Base-by-base conservation (phyloP, 192 early-diverging fungal genomes). In the Blastocladiella britannica region DNA sequence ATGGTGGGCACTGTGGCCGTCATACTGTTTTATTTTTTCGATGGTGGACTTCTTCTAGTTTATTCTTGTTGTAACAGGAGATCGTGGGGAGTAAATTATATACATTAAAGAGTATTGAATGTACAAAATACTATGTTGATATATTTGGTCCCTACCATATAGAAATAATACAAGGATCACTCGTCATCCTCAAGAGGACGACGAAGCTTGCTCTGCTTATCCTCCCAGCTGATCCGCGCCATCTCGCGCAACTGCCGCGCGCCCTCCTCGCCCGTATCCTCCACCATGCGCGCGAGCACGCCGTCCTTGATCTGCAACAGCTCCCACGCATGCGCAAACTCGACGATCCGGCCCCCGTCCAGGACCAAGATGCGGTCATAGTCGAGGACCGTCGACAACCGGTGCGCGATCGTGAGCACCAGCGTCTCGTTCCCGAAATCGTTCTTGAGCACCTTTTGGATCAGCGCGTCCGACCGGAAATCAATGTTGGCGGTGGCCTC, bases 341-440 rank as follows among this genome's bases (percentile, higher is more conserved):
- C 37, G 37, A 71, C 62, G 12, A 75, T 43, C 15, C 58, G 52
- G 7, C 71, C 74, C 30, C 65, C 61, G 29, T 70, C 67, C 47
- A 73, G 54, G 4, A 76, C 71, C 20, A 72, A 28, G 26, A 76
- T 59, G 1, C 31, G 51, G 47, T 71, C 71, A 59, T 69, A 73
- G 29, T 73, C 72, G 29, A 74, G 58, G 2, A 82, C 71, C 2
- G 84, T 86, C 53, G 84, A 74, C 27, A 86, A 67, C 43, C 87
- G 79, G 63, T 92, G 84, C 6, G 84, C 84, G 37, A 86, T 86
- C 57, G 79, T 79, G 6, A 86, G 65, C 1, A 86, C 79, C 1
- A 76, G 76, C 28, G 76, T 61, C 12, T 72, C 67, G 31, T 64
- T 53, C n/a, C n/a, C n/a, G 60, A 83, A 82, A 53, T 79, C 65